phyloP scores from a whole-genome alignment of 371 early-diverging fungal genomes.

The Mucor indicus region DNA sequence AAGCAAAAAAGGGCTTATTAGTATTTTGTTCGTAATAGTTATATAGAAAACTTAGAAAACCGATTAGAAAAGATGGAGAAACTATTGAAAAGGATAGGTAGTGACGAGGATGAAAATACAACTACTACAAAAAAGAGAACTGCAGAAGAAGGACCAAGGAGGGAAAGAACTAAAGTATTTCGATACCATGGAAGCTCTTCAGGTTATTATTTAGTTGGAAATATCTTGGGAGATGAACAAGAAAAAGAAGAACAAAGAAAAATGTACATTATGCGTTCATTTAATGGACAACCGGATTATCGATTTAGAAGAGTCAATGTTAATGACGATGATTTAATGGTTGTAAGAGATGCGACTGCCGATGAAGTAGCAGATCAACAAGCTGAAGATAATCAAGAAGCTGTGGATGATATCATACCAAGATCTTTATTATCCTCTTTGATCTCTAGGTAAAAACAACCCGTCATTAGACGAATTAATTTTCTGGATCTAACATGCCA shows the following conservation, averaged over 20 bases:
- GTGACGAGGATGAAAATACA: background rate
- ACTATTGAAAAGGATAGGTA: slow-evolving; percentile 21
- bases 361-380: slow-evolving; percentile 21
- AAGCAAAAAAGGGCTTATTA: background rate
- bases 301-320: slow-evolving; percentile 21
- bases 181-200: slow-evolving; percentile 49
- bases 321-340: slow-evolving; percentile 36
- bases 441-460: slow-evolving; percentile 9
- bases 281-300: background rate
- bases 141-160: background rate
- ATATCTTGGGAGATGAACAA: slow-evolving; percentile 10
- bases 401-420: slow-evolving; percentile 19
- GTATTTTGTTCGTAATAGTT: slow-evolving; percentile 16
- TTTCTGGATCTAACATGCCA: too few species aligned
- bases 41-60: slow-evolving; percentile 41
- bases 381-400: slow-evolving; percentile 19
- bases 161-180: slow-evolving; percentile 14
- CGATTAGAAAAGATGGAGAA: slow-evolving; percentile 39
- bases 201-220: slow-evolving; percentile 38
- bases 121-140: background rate
- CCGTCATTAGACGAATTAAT: too few species aligned
- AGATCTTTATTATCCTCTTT: slow-evolving; percentile 24
- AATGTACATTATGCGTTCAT: slow-evolving; percentile 3
- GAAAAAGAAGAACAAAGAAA: background rate
- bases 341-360: slow-evolving; percentile 32